A percentile compares a stretch with the other conserved stretches of the same genome.
These are phyloP conservation scores for Pichia exigua DNA, from an alignment of 805 yeast species.

Conservation along the genomic window DNA sequence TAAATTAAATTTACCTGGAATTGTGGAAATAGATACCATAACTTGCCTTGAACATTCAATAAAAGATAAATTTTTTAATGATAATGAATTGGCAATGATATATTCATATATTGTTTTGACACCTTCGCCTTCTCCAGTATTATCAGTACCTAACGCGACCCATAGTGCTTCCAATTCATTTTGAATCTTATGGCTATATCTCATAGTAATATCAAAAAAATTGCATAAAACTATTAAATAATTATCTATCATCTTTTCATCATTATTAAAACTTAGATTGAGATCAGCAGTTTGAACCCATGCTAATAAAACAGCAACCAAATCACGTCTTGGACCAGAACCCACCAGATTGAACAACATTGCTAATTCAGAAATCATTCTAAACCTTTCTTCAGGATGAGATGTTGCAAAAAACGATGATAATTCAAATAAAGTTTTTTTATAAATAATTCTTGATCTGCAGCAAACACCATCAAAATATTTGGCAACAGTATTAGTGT, in stretches of 20 bases:
- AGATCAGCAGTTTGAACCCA: constrained; percentile 87
- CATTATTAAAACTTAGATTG: constrained; percentile 36
- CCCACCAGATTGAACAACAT: constrained; percentile 56
- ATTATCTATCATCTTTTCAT: constrained; percentile 22
- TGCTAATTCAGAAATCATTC: constrained; percentile 65
- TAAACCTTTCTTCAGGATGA: constrained; percentile 52
- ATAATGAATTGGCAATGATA: constrained; percentile 58
- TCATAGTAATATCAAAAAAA: constrained; percentile 76
- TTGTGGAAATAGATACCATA: constrained; percentile 63
- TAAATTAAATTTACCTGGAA: constrained; percentile 39
- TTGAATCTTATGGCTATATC: constrained; percentile 63
- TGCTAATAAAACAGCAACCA: constrained; percentile 73
- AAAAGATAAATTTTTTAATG: constrained; percentile 61
- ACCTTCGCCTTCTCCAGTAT: constrained; percentile 40
- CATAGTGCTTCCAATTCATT: constrained; percentile 91
- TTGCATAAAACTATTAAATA: constrained; percentile 70
- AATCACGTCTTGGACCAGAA: constrained; percentile 60
- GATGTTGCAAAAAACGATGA: constrained; percentile 62
- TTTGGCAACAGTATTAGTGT: constrained; percentile 44
- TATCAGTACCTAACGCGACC: constrained; percentile 84
- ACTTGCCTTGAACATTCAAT: constrained; percentile 78
- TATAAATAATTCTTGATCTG: constrained; percentile 74
- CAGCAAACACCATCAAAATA: constrained; percentile 68
- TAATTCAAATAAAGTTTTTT: constrained; percentile 74
- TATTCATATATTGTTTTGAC: constrained; percentile 66